Evolutionary conservation across 352 stramenopile species (phyloP).

Genomic region (Phytopythium aichiense): DNA sequence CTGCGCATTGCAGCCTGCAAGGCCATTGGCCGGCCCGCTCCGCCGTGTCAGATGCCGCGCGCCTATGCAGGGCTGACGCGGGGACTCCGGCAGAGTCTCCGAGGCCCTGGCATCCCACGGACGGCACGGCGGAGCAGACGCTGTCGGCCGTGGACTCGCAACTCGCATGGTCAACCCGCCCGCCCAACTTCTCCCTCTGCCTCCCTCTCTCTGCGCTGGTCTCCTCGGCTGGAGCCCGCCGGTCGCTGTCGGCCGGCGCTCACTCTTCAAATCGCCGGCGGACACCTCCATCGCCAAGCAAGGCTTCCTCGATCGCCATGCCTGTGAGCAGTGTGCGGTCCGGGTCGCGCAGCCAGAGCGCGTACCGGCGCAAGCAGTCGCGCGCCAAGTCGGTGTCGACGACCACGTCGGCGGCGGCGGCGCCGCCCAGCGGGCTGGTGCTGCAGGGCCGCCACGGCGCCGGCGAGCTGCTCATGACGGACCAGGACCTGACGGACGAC

Average conservation of each 20-base stretch:
- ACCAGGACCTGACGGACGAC: slow-evolving; percentile 40
- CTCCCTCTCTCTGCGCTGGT: not conserved
- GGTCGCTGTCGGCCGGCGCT: not conserved
- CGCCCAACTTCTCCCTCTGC: not conserved
- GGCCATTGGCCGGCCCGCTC: no score
- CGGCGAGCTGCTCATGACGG: slow-evolving; percentile 24
- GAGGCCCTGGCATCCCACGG: not conserved
- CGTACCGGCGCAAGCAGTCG: slow-evolving; percentile 15
- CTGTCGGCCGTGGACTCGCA: no score
- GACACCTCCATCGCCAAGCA: not conserved
- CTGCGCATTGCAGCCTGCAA: no score
- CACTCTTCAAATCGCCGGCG: slow-evolving; percentile 7
- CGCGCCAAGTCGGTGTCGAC: slow-evolving; percentile 19
- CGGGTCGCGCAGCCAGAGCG: not conserved
- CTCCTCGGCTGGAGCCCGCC: not conserved
- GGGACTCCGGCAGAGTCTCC: no score
- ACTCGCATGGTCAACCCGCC: not conserved
- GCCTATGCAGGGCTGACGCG: not conserved
- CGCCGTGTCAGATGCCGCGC: no score
- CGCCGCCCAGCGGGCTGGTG: slow-evolving; percentile 11
- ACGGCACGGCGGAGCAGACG: not conserved
- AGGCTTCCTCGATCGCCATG: not conserved
- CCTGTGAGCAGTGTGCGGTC: not conserved
- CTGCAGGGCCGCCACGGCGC: slow-evolving; percentile 17
- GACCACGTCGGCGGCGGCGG: slow-evolving; percentile 14